These are phyloP conservation scores for Ceratobasidium sp. DNA, from an alignment of 1,284 basidiomycete species.

Conservation along the genomic window DNA sequence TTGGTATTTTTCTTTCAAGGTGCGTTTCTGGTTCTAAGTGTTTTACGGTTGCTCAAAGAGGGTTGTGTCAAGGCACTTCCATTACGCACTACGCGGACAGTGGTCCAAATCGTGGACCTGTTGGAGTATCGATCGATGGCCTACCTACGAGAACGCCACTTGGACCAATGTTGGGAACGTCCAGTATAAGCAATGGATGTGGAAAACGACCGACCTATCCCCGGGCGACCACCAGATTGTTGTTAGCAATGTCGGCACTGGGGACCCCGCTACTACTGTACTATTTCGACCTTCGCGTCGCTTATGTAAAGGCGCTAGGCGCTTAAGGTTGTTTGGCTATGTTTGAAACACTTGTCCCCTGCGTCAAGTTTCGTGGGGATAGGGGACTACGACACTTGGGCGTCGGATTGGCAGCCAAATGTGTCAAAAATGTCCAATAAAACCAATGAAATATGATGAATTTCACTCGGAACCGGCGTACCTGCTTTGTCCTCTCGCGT, in stretches of 20 bases:
- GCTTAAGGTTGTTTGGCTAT: too few species aligned
- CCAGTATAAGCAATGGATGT: not conserved
- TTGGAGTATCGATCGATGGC: not conserved
- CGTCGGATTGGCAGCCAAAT: too few species aligned
- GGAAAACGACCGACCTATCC: not conserved
- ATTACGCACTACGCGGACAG: conserved; percentile 7
- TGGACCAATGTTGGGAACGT: not conserved
- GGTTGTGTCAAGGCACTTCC: not conserved
- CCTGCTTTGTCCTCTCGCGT: too few species aligned
- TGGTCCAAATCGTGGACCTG: not conserved
- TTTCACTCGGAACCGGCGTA: too few species aligned
- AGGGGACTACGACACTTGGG: too few species aligned
- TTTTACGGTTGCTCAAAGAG: not conserved
- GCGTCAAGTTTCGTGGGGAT: too few species aligned
- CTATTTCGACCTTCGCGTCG: too few species aligned
- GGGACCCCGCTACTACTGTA: not conserved
- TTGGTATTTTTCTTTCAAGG: conserved; percentile 16
- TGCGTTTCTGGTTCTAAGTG: not conserved
- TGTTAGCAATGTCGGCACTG: not conserved
- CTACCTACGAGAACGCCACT: not conserved
- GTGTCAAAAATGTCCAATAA: too few species aligned
- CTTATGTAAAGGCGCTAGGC: too few species aligned
- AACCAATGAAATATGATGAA: too few species aligned
- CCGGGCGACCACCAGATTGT: conserved; percentile 22
- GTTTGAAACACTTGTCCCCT: too few species aligned